Evolutionary conservation across 176 grass and related monocot species (phyloP).

Genomic region (Triticum turgidum): DNA sequence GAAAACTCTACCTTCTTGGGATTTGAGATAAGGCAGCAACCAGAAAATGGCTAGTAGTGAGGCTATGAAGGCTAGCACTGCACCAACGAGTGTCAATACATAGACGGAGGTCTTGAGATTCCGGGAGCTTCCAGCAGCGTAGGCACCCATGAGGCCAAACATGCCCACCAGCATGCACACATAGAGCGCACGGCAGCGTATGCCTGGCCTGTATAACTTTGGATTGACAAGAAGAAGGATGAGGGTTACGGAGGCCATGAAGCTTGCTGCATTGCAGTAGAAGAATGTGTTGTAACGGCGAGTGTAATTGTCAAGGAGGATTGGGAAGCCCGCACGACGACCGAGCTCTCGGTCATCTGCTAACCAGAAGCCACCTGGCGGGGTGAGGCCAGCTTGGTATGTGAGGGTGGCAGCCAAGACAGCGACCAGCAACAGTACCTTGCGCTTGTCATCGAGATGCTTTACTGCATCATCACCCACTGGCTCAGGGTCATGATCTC

Average conservation of each 20-base stretch:
- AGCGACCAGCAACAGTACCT: slow-evolving; percentile 19
- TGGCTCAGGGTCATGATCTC: not conserved
- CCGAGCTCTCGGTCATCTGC: not conserved
- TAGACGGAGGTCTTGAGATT: not conserved
- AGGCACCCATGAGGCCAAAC: not conserved
- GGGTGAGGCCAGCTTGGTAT: slow-evolving; percentile 40
- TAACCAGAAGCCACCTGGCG: not conserved
- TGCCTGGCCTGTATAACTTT: not conserved
- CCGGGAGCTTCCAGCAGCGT: not conserved
- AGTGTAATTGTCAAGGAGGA: not conserved
- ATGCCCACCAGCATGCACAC: too few species aligned
- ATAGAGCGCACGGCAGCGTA: too few species aligned
- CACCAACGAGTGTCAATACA: not conserved
- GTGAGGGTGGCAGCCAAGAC: slow-evolving; percentile 35
- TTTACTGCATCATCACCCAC: too few species aligned
- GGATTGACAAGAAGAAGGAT: slow-evolving; percentile 18
- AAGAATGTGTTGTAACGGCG: not conserved
- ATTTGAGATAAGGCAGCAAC: too few species aligned
- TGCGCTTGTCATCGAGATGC: not conserved
- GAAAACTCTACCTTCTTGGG: too few species aligned
- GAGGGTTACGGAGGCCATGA: slow-evolving; percentile 12
- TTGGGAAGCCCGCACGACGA: not conserved
- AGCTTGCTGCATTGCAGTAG: not conserved
- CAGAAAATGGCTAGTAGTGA: not conserved
- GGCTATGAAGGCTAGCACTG: not conserved